Conservation (phyloP, 768 basidiomycete genomes). For the Filobasidium floriforme region DNA sequence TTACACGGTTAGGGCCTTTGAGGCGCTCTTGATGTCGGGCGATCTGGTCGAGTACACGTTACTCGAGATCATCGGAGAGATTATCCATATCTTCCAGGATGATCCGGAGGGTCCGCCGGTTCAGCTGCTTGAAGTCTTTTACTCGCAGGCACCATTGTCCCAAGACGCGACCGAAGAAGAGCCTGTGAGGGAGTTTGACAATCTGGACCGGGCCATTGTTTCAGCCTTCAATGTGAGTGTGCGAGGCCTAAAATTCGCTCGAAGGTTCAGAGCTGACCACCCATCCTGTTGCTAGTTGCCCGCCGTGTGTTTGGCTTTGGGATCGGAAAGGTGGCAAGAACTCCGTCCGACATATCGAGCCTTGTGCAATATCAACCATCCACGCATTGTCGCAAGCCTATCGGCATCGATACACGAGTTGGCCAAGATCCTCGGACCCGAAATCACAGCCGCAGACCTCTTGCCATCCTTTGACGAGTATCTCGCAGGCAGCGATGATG, state of each 20-base stretch:
- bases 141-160: slow-evolving; percentile 37
- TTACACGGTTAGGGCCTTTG: slow-evolving; percentile 61
- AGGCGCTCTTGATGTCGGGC: slow-evolving; percentile 48
- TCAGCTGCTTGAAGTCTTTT: slow-evolving; percentile 67
- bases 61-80: slow-evolving; percentile 80
- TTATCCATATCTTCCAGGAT: slow-evolving; percentile 70
- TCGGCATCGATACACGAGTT: slow-evolving; percentile 84
- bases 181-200: slow-evolving; percentile 21
- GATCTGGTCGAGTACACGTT: slow-evolving; percentile 65
- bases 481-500: slow-evolving; percentile 56
- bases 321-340: slow-evolving; percentile 62
- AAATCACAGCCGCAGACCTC: slow-evolving; percentile 61
- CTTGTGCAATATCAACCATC: slow-evolving; percentile 56
- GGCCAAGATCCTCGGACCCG: slow-evolving; percentile 71
- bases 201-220: slow-evolving; percentile 41
- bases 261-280: slow-evolving; percentile 34
- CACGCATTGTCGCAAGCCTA: slow-evolving; percentile 66
- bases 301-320: slow-evolving; percentile 76
- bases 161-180: slow-evolving; percentile 9
- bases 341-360: slow-evolving; percentile 62
- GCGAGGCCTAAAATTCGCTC: background rate
- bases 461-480: slow-evolving; percentile 61
- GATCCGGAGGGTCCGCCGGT: slow-evolving; percentile 58
- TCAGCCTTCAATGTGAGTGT: slow-evolving; percentile 45
- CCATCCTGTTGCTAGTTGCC: slow-evolving; percentile 87